Base-by-base conservation (phyloP, 306 rosid genomes). In the Cucurbita maxima region DNA sequence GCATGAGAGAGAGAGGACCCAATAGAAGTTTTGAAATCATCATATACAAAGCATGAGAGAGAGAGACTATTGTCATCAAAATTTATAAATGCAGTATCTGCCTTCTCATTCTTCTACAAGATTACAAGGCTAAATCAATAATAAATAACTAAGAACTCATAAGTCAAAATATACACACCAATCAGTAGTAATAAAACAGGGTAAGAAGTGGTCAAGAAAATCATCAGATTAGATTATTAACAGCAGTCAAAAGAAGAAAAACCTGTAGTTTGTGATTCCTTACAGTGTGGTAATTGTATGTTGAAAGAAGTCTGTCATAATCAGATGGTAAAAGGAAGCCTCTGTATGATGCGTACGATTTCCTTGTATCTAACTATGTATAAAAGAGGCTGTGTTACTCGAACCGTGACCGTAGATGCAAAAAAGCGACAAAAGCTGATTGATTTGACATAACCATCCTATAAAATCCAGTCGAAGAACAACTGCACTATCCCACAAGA, bases 251-350 rank as follows among this genome's bases (percentile, higher is more conserved):
- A 67, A 67, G 19, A 67, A 19, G 72, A 67, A 43, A 41, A 13
- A 19, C 55, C 57, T 68, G 20, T 19, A 47, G 56, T 68, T 68
- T 68, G 55, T 62, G 6, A 68, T 20, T 68, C 45, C 41, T 68
- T 45, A 47, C 57, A 47, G 73, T 68, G 73, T 45, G 73, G 72
- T 62, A 60, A 47, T 11, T 68, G 73, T 68, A 47, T 47, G 41
- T 68, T 68, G 22, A 13, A 45, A 68, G 54, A 1, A 10, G 73
- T 7, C 38, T 45, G 55, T 45, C 73, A 67, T 25, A 67, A 45
- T 19, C 53, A 19, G 50, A 62, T 9, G 50, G 69, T 62, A 16
- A 18, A 62, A 16, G 69, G 45, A 62, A 67, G 41, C 54, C 38
- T 43, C 54, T 43, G 72, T 18, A 44, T 66, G 72, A 10, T 41